These are phyloP conservation scores for Sphenostylis stenocarpa DNA, from an alignment of 306 rosid genomes.

Conservation along the genomic window DNA sequence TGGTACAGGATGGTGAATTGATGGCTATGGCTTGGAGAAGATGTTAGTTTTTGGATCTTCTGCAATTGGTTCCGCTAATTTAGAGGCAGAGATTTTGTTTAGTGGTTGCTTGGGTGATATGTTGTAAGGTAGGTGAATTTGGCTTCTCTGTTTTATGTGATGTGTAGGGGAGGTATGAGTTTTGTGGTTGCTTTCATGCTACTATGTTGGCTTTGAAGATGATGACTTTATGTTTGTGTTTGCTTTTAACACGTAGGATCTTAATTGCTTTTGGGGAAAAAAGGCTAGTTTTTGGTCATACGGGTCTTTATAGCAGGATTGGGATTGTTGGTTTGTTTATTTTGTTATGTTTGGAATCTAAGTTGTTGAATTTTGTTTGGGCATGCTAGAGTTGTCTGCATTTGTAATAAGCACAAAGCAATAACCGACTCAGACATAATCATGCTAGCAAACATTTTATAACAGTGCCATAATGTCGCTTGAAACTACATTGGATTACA, in stretches of 20 bases:
- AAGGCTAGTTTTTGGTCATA: neutral
- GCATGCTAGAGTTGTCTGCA: neutral
- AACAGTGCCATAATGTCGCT: neutral
- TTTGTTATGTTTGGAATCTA: neutral
- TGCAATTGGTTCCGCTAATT: no score
- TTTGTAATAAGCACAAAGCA: neutral
- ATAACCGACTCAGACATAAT: neutral
- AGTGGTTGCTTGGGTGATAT: neutral
- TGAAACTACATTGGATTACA: neutral
- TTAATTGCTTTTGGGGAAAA: neutral
- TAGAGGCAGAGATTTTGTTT: neutral
- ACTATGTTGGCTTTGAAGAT: neutral
- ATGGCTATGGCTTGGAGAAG: neutral
- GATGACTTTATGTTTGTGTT: conserved; percentile 12
- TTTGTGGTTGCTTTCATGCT: neutral
- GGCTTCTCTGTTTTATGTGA: neutral
- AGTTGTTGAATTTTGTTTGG: neutral
- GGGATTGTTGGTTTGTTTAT: neutral
- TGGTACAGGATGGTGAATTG: neutral
- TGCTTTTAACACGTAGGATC: neutral
- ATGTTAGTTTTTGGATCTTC: neutral
- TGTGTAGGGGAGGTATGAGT: neutral
- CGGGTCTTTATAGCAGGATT: neutral
- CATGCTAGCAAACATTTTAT: neutral
- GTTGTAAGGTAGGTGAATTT: neutral